Base-by-base conservation (phyloP, 1,284 basidiomycete species). In the Mycena sp. region DNA sequence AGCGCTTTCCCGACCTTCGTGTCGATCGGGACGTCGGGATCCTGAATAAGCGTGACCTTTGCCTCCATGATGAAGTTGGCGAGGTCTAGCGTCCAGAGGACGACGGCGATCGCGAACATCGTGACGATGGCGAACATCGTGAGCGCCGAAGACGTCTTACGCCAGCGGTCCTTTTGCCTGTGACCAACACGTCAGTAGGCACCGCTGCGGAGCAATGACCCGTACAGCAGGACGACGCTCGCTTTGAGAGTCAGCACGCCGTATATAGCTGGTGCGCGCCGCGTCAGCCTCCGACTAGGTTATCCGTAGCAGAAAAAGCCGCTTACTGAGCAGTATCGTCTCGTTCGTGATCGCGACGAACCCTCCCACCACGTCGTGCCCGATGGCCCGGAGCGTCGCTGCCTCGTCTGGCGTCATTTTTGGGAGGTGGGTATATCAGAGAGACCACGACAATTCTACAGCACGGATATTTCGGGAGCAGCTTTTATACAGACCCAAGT, bases 381-480 rank as follows among this genome's bases (percentile, higher is more conserved):
- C 61, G 38, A 63, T 58, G 21, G 28, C 19, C 43, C 35, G 41
- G 35, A 63, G 57, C 12, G 50, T 53, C 16, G 19, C 32, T 29
- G 38, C 38, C 44, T 63, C 61, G 14, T 63, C 61, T 37, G 61
- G 61, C 19, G 61, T 59, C 61, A 63, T 63, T n/a, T n/a, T n/a
- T n/a, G n/a, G n/a, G n/a, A n/a, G n/a, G n/a, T n/a, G n/a, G n/a
- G n/a, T n/a, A n/a, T n/a, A n/a, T n/a, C n/a, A n/a, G n/a, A n/a
- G n/a, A n/a, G n/a, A n/a, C n/a, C n/a, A n/a, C n/a, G n/a, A n/a
- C n/a, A n/a, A n/a, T n/a, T n/a, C n/a, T n/a, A n/a, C n/a, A n/a
- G n/a, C n/a, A n/a, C n/a, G n/a, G n/a, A n/a, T n/a, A n/a, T n/a
- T n/a, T n/a, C n/a, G n/a, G n/a, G n/a, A n/a, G n/a, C n/a, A n/a